Base-by-base conservation (phyloP, 768 basidiomycete species). In the Serendipita vermifera region DNA sequence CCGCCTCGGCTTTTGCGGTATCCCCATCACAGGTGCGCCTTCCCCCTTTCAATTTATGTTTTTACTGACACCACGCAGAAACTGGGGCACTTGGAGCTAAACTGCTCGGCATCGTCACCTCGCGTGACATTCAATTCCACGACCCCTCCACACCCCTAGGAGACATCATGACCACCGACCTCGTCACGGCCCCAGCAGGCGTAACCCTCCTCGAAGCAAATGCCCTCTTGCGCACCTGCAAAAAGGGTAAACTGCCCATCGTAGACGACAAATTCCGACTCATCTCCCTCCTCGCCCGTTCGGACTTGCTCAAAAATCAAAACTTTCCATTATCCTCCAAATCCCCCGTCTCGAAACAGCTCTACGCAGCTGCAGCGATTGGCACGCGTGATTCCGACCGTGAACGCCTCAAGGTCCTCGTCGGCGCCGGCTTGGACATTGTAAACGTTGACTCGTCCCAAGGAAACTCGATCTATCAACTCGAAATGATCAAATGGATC, bases 221-320 rank as follows among this genome's bases (percentile, higher is more conserved):
- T 74, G 74, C 81, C 66, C 86, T 99, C 64, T 83, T 99, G 22
- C 90, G 93, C 36, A 83, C 88, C 68, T 94, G 85, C 27, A 98
- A 98, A 69, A 98, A 96, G 75, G 96, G 96, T 54, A 99, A 99
- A 68, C 81, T 98, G 1, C 96, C 93, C 31, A 82, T 89, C 65
- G 72, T 88, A 62, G 81, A 89, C 68, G 59, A 67, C 6, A 64
- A 77, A 41, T 83, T 84, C 46, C 72, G 79, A 58, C 82, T 90
- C 55, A 73, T 78, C 27, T 82, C 85, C 17, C 88, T 99, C 61
- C 83, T 99, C 56, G 91, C 94, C 2, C 91, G 93, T 57, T 97
- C 93, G 51, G 94, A 99, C 70, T 76, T 99, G 46, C 80, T 98
- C 66, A 98, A 99, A 71, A 96, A 94, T 71, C 89, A 96, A 67